These are phyloP conservation scores for Lumnitzera racemosa DNA, from an alignment of 345 rosid genomes.

Conservation along the genomic window DNA sequence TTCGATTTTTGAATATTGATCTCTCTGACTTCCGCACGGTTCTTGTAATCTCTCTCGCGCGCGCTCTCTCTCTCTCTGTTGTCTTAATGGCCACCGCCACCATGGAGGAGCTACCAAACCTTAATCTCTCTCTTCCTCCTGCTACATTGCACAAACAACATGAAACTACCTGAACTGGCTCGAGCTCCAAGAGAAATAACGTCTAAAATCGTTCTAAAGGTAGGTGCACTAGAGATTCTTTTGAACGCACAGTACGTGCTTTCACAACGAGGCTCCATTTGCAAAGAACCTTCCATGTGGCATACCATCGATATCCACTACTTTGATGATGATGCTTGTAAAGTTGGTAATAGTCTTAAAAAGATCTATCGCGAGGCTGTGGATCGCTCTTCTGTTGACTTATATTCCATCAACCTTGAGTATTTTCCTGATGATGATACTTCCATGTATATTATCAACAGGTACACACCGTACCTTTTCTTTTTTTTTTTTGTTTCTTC, in stretches of 20 bases:
- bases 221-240: slow-evolving; percentile 34
- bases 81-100: too few relatives aligned
- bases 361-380: slow-evolving; percentile 37
- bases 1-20: too few relatives aligned
- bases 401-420: slow-evolving; percentile 34
- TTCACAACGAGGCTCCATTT: slow-evolving; percentile 35
- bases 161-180: slow-evolving; percentile 26
- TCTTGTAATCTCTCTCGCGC: too few relatives aligned
- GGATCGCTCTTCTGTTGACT: slow-evolving; percentile 46
- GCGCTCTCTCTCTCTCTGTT: too few relatives aligned
- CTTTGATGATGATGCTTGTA: too few relatives aligned
- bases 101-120: too few relatives aligned
- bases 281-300: slow-evolving; percentile 47
- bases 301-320: slow-evolving; percentile 29
- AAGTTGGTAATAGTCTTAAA: too few relatives aligned
- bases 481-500: too few relatives aligned
- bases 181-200: slow-evolving; percentile 44
- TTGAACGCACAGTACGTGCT: slow-evolving; percentile 42
- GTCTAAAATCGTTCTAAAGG: slow-evolving; percentile 31
- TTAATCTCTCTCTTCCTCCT: too few relatives aligned
- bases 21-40: too few relatives aligned
- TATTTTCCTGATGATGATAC: slow-evolving; percentile 30
- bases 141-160: too few relatives aligned
- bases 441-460: slow-evolving; percentile 34
- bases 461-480: too few relatives aligned